Base-by-base conservation (phyloP, 2,329 filamentous ascomycete species). In the Cladophialophora bantiana region DNA sequence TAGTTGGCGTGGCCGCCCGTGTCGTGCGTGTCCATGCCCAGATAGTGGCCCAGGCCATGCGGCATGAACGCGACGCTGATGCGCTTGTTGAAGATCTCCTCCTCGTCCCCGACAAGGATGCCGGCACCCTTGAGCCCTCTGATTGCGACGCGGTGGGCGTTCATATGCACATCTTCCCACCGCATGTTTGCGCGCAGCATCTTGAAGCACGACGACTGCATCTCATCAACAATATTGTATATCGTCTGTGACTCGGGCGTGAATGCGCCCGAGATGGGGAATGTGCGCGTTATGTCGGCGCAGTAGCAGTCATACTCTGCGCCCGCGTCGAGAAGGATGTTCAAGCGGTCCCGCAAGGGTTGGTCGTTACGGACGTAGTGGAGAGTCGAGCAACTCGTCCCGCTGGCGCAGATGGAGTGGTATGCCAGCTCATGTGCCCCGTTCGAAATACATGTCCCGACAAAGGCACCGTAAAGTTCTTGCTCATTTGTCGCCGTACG, bases 11-110 rank as follows among this genome's bases (percentile, higher is more conserved):
- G 89, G 26, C 91, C 92, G 68, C 90, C 91, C 0, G 89, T 91
- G 75, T 97, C 94, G 77, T 97, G 94, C 1, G 93, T 96, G 77
- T 97, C 94, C 85, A 97, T 90, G 69, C 94, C 94, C 9, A 97
- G 83, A 77, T 96, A 94, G 78, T 97, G 94, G 0, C 94, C 94
- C 0, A 97, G 82, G 0, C 94, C 94, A 77, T 97, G 94, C 0
- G 94, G 94, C 75, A 97, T 92, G 82, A 97, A 97, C 1, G 93
- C 94, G 31, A 90, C 88, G 74, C 91, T 94, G n/a, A 93, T 92
- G 63, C 93, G 85, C 52, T 87, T 88, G 71, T 88, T 85, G 68
- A 96, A 86, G 31, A 97, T 91, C 72, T 93, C 93, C 62, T 90
- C 83, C 53, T 87, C 78, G 40, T 87, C 89, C 63, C 89, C 89